Base-by-base conservation (phyloP, 106 monocot genomes). In the Platanthera zijinensis region DNA sequence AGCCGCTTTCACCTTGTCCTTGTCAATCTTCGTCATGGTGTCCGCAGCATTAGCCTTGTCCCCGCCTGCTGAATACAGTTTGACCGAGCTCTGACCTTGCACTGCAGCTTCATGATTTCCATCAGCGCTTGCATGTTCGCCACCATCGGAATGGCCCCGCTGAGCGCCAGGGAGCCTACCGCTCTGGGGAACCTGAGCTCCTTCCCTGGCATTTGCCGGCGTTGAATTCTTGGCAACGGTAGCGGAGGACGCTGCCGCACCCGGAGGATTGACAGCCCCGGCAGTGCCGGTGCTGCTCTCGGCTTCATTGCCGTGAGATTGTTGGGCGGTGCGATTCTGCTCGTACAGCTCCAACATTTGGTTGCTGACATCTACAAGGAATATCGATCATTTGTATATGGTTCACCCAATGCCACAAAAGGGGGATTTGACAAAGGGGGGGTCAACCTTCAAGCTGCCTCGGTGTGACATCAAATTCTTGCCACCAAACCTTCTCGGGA, bases 301-400 rank as follows among this genome's bases (percentile, higher is more conserved):
- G 52, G 63, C 66, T 75, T 85, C 87, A 80, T 76, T 87, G 45
- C 82, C 83, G 52, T 84, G 78, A 39, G 85, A 75, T 49, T 77
- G 67, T 72, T 78, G 82, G 7, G 73, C 63, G 30, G 85, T 12
- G 15, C 84, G 86, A 52, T 86, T 91, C 78, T 88, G 86, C 57
- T 91, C 88, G 80, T 91, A 91, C 6, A 91, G 80, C 45, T 91
- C 90, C 80, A 90, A 39, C 85, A 90, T 90, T 75, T 90, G 90
- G 79, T 87, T 90, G 90, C 90, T 90, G 71, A 90, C 85, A 75
- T 90, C 90, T 90, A 80, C 76, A 80, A 74, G 28, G 52, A 71
- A 79, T 39, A 39, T 39, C 39, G 39, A 39, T 66, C 56, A 78
- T 12, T 22, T 7, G 7, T 54, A 9, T 39, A 39, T 39, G 19